Conservation (phyloP, 768 basidiomycete species). For the Leccinum arenicola region DNA sequence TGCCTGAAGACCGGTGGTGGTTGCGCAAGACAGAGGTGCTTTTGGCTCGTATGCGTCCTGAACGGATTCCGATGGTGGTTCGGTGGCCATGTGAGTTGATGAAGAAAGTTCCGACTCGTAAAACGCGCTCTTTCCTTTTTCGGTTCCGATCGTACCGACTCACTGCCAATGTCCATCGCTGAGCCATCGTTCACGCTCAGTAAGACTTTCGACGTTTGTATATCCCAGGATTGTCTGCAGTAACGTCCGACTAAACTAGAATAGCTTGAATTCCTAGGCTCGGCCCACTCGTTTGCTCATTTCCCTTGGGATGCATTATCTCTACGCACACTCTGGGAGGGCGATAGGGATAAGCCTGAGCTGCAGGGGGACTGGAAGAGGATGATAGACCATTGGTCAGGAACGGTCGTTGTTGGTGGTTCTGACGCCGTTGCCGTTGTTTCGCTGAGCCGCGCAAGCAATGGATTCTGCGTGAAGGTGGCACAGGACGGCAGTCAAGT, state of each 20-base stretch:
- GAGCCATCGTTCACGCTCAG: conserved; percentile 36
- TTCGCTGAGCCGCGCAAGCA: conserved; percentile 21
- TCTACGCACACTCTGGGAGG: conserved; percentile 40
- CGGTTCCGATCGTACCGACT: conserved; percentile 8
- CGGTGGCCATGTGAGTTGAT: conserved; percentile 21
- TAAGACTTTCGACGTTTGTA: conserved; percentile 45
- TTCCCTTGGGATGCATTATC: conserved; percentile 42
- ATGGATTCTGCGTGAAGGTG: conserved; percentile 35
- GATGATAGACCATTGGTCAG: conserved; percentile 47
- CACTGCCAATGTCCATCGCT: conserved; percentile 12
- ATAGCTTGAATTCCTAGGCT: conserved; percentile 33
- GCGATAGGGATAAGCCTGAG: conserved; percentile 31
- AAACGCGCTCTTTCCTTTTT: conserved; percentile 22
- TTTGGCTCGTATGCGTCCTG: conserved; percentile 45
- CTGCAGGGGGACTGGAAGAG: conserved; percentile 39
- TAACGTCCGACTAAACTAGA: conserved; percentile 10
- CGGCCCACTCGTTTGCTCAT: conserved; percentile 38
- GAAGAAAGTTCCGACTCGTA: conserved; percentile 7
- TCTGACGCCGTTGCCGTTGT: conserved; percentile 37
- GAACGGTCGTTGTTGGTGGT: conserved; percentile 51
- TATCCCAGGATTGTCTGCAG: conserved; percentile 8
- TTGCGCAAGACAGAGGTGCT: conserved; percentile 52
- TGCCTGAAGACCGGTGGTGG: conserved; percentile 59
- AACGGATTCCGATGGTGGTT: conserved; percentile 13
- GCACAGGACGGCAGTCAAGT: conserved; percentile 24